Conservation (phyloP, 2,329 filamentous ascomycete genomes). For the Blastomyces parvus region DNA sequence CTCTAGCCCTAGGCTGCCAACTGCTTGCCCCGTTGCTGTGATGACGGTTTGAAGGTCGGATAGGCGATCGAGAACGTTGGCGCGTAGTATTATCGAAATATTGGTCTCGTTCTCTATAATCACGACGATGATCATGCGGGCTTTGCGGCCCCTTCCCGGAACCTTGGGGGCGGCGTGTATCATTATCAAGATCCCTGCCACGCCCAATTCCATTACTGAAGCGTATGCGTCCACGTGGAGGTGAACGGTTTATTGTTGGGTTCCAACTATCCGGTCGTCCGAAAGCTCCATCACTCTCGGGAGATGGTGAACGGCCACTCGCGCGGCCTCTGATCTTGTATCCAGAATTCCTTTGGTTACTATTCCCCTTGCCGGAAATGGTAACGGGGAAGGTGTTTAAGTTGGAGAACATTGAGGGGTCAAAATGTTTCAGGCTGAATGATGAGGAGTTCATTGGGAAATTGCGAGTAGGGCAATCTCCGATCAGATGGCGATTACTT, state of each 20-base stretch:
- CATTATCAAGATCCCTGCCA: constrained; percentile 20
- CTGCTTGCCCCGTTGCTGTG: constrained; percentile 16
- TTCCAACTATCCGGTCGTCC: constrained; percentile 22
- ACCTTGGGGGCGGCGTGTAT: constrained; percentile 12
- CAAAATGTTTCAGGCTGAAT: constrained; percentile 33
- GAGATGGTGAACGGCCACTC: constrained; percentile 22
- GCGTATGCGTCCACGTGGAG: constrained; percentile 28
- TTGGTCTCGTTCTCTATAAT: constrained; percentile 24
- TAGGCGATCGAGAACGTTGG: constrained; percentile 28
- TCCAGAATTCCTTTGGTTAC: constrained; percentile 20
- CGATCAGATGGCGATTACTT: constrained; percentile 36
- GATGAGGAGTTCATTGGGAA: constrained; percentile 26
- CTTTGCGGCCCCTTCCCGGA: constrained; percentile 11
- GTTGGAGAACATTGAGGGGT: constrained; percentile 32
- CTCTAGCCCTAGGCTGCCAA: constrained; percentile 14
- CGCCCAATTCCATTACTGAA: constrained; percentile 27
- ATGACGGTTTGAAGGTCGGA: constrained; percentile 15
- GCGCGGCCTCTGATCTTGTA: constrained; percentile 32
- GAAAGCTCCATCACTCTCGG: constrained; percentile 30
- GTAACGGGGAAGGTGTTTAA: constrained; percentile 23
- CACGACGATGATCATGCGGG: constrained; percentile 14
- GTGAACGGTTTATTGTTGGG: constrained; percentile 20
- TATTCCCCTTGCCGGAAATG: constrained; percentile 14
- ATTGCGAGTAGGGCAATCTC: constrained; percentile 33
- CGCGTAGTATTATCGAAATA: constrained; percentile 19